Percentiles rank a stretch among this genome's conserved stretches.
phyloP scores from a whole-genome alignment of 2,329 filamentous ascomycete species.

The Lecanosticta acicola region DNA sequence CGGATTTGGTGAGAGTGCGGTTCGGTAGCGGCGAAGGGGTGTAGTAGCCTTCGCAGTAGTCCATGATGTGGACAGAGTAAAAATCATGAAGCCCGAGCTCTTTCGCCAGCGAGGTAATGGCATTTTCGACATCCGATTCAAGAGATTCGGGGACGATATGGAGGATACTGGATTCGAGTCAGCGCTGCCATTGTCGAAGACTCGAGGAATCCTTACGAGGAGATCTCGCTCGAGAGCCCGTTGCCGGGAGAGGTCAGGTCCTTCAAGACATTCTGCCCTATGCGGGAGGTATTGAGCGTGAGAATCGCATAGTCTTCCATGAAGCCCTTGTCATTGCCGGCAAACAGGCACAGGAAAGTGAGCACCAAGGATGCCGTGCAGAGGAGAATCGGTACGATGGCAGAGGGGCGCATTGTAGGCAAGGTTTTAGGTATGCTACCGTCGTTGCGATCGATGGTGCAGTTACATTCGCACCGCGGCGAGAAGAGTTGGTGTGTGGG shows the following conservation, averaged over 20 bases:
- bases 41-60: constrained; percentile 53
- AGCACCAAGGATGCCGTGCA: constrained; percentile 53
- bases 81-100: constrained; percentile 54
- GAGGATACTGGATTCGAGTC: constrained; percentile 17
- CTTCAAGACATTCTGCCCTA: constrained; percentile 39
- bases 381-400: constrained; percentile 30
- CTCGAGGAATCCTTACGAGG: constrained; percentile 1
- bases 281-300: constrained; percentile 52
- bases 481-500: not conserved
- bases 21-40: constrained; percentile 40
- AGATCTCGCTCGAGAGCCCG: not conserved
- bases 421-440: not conserved
- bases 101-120: constrained; percentile 38
- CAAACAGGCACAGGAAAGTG: constrained; percentile 55
- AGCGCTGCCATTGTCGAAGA: not conserved
- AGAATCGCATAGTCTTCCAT: constrained; percentile 54
- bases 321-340: constrained; percentile 50
- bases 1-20: constrained; percentile 34
- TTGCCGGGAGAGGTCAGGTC: not conserved
- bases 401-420: constrained; percentile 22
- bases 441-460: not conserved
- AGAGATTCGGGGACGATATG: constrained; percentile 31
- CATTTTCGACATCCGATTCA: constrained; percentile 38
- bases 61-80: constrained; percentile 56
- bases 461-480: not conserved